Conservation (phyloP, 768 basidiomycete genomes). For the Suillus alpinus region DNA sequence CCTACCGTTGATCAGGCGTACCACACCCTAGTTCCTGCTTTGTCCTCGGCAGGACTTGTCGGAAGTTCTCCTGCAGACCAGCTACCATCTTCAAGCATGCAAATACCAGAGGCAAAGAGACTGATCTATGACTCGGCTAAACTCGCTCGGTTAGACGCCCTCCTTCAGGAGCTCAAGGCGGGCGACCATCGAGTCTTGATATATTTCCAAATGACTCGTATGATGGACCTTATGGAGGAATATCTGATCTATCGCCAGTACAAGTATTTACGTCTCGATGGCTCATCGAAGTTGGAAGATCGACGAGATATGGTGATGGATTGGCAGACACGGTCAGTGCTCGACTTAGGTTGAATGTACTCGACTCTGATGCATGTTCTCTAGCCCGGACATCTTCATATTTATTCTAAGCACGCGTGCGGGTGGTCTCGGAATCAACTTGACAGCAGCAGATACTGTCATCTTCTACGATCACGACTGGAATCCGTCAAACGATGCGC, state of each 20-base stretch:
- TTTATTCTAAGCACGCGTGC: conserved; percentile 94
- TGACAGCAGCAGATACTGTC: conserved; percentile 62
- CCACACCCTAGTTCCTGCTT: conserved; percentile 49
- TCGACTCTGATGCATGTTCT: background rate
- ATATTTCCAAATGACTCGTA: conserved; percentile 99
- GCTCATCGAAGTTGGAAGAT: conserved; percentile 92
- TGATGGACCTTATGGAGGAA: conserved; percentile 99
- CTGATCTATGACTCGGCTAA: conserved; percentile 97
- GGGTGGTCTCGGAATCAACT: conserved; percentile 95
- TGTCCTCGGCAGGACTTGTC: conserved; percentile 69
- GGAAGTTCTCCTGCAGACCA: conserved; percentile 65
- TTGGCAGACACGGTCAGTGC: conserved; percentile 90
- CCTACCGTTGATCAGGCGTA: conserved; percentile 47
- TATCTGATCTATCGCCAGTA: conserved; percentile 96
- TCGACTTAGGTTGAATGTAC: background rate
- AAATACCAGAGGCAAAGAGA: conserved; percentile 91
- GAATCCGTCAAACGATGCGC: conserved; percentile 96
- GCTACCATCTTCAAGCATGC: conserved; percentile 79
- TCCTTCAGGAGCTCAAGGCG: conserved; percentile 90
- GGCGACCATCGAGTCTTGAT: conserved; percentile 92
- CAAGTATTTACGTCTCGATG: conserved; percentile 91
- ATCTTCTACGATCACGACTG: conserved; percentile 23
- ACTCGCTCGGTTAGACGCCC: conserved; percentile 81
- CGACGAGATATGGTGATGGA: conserved; percentile 98
- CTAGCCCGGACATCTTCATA: conserved; percentile 82